Conservation (phyloP, 495 filamentous ascomycete species). For the Aspergillus nanangensis region DNA sequence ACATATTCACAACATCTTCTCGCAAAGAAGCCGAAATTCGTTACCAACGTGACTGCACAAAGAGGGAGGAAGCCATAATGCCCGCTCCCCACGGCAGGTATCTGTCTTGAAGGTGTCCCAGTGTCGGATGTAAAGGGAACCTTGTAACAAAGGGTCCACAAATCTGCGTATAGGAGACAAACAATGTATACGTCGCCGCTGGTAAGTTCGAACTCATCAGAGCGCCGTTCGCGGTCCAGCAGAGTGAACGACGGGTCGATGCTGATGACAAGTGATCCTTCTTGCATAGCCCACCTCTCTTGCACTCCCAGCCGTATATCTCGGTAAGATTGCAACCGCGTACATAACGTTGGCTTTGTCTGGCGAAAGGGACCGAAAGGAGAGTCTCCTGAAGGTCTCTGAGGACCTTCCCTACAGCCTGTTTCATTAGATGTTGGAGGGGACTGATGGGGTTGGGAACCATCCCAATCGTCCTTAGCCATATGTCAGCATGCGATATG, state of each 20-base stretch:
- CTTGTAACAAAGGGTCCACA: constrained; percentile 30
- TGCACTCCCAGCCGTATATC: constrained; percentile 19
- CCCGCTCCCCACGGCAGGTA: too few species aligned
- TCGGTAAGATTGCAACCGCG: constrained; percentile 18
- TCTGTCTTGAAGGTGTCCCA: too few species aligned
- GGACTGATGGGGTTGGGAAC: too few species aligned
- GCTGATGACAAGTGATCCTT: constrained; percentile 28
- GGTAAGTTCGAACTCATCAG: constrained; percentile 24
- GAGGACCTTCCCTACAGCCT: too few species aligned
- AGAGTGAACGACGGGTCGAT: constrained; percentile 21
- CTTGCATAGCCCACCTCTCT: constrained; percentile 25
- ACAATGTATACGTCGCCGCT: constrained; percentile 24
- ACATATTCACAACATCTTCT: constrained; percentile 12
- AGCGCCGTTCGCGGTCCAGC: constrained; percentile 5
- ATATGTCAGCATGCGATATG: too few species aligned
- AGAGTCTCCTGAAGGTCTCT: background rate
- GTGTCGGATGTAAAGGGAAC: constrained; percentile 8
- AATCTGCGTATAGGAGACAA: constrained; percentile 25
- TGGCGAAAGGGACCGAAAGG: constrained; percentile 11
- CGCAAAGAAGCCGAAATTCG: constrained; percentile 23
- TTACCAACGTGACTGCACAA: constrained; percentile 27
- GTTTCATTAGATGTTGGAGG: too few species aligned
- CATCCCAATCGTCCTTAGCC: background rate
- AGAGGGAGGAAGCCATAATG: constrained; percentile 28
- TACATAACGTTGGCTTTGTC: constrained; percentile 12